Evolutionary conservation across 2,329 filamentous ascomycete genomes (phyloP).

Genomic region (Aurifilum marmelostoma): DNA sequence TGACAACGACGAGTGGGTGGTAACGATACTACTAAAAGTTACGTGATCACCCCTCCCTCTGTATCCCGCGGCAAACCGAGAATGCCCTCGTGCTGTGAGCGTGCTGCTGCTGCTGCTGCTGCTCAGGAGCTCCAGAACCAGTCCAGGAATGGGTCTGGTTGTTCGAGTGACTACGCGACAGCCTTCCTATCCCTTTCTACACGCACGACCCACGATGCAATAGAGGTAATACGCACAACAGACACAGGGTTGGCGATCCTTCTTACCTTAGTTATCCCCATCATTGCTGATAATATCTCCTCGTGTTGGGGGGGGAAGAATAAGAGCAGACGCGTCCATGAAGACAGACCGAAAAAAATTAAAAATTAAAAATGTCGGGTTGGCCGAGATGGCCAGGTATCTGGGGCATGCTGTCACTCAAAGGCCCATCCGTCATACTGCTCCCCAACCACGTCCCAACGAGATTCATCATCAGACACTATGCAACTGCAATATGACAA

Average conservation of each 20-base stretch:
- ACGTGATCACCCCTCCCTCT: not conserved
- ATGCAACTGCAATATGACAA: not conserved
- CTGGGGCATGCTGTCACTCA: too few species aligned
- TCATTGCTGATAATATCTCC: not conserved
- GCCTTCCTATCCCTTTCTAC: not conserved
- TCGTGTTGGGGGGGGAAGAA: not conserved
- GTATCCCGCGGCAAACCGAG: not conserved
- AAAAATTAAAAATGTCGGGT: not conserved
- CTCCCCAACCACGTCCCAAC: too few species aligned
- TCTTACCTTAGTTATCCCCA: not conserved
- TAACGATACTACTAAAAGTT: not conserved
- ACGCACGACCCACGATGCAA: not conserved
- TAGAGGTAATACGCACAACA: not conserved
- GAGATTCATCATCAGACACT: too few species aligned
- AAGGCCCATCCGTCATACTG: not conserved
- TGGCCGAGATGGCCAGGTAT: not conserved
- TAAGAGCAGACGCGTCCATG: not conserved
- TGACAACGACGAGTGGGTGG: not conserved
- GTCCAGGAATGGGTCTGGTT: not conserved
- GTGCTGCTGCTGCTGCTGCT: not conserved
- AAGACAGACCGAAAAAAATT: too few species aligned
- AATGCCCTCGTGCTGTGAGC: not conserved
- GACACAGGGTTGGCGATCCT: conserved; percentile 1
- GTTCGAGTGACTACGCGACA: not conserved
- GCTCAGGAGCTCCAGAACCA: not conserved